phyloP scores from a whole-genome alignment of 495 filamentous ascomycete species.

The Delitschia confertaspora region DNA sequence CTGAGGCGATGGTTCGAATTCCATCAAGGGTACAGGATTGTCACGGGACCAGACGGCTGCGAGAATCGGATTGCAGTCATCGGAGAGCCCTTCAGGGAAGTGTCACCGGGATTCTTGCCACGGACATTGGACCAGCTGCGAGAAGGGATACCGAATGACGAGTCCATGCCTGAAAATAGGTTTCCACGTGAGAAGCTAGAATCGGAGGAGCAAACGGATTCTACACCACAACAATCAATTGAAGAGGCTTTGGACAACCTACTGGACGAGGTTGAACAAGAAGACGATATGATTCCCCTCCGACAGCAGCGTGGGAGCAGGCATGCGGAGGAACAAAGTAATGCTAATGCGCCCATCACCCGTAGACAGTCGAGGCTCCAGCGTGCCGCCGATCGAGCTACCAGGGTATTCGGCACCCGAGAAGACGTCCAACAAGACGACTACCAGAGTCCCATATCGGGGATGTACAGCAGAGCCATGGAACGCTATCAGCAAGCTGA shows the following conservation, averaged over 20 bases:
- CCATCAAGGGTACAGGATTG: slow-evolving; percentile 36
- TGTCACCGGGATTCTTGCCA: slow-evolving; percentile 36
- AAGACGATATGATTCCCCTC: not conserved
- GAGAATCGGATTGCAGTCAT: slow-evolving; percentile 36
- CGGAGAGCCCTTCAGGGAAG: slow-evolving; percentile 36
- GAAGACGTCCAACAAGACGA: slow-evolving; percentile 37
- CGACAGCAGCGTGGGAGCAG: no score
- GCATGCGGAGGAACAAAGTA: no score
- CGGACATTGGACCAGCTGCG: slow-evolving; percentile 35
- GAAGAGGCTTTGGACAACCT: slow-evolving; percentile 34
- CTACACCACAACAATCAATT: slow-evolving; percentile 19
- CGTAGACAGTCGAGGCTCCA: slow-evolving; percentile 1
- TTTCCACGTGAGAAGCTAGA: not conserved
- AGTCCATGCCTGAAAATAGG: slow-evolving; percentile 11
- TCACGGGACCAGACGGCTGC: slow-evolving; percentile 30
- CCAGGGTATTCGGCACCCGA: slow-evolving; percentile 35
- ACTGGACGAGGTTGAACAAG: slow-evolving; percentile 22
- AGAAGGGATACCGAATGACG: slow-evolving; percentile 16
- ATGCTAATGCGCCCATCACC: not conserved
- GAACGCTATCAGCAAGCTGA: slow-evolving; percentile 33
- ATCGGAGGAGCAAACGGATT: slow-evolving; percentile 7
- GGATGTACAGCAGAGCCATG: slow-evolving; percentile 34
- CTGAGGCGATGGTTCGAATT: slow-evolving; percentile 39
- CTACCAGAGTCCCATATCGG: slow-evolving; percentile 36
- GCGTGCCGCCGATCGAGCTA: slow-evolving; percentile 27